Base-by-base conservation (phyloP, 2,329 filamentous ascomycete genomes). In the Pseudogymnoascus sp. region DNA sequence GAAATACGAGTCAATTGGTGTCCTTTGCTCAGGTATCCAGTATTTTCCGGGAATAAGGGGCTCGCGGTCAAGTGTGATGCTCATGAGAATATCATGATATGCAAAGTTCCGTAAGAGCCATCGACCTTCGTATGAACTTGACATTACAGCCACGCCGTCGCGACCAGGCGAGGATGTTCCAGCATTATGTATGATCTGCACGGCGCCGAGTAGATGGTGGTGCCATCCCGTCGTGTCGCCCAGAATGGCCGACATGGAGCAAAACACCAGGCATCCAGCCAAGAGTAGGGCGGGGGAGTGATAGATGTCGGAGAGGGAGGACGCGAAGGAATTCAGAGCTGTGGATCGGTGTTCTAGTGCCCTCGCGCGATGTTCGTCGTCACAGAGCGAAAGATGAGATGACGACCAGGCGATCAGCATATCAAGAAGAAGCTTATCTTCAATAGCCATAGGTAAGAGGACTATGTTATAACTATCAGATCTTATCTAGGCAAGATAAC, bases 71-170 rank as follows among this genome's bases (percentile, higher is more conserved):
- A 62, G 31, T 5, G 65, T 63, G 25, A 68, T 61, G 27, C 62
- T 66, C 33, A 59, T 55, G 17, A 68, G 59, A n/a, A 68, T 62
- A 55, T 68, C 66, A 59, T 68, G 66, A 58, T 68, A 68, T 13
- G 66, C 66, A 62, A 68, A 68, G 59, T 67, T 67, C 7, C 66
- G 63, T 41, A 68, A 42, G 4, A 68, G 42, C 66, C 66, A 68
- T 35, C 63, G 33, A 17, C 66, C 63, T 44, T 68, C 65, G n/a
- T 39, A 39, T n/a, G 21, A 29, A 21, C 38, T 55, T 38, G 31
- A 17, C 13, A 25, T 60, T 15, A 62, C 44, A n/a, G 35, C 21
- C 36, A 39, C 36, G n/a, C 36, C 36, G 36, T 63, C 25, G 1
- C 48, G 61, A 29, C 63, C 63, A 8, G 21, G 31, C 17, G 48